Evolutionary conservation across 2,329 filamentous ascomycete genomes (phyloP).

Genomic region (Calonectria pseudoturangicola): DNA sequence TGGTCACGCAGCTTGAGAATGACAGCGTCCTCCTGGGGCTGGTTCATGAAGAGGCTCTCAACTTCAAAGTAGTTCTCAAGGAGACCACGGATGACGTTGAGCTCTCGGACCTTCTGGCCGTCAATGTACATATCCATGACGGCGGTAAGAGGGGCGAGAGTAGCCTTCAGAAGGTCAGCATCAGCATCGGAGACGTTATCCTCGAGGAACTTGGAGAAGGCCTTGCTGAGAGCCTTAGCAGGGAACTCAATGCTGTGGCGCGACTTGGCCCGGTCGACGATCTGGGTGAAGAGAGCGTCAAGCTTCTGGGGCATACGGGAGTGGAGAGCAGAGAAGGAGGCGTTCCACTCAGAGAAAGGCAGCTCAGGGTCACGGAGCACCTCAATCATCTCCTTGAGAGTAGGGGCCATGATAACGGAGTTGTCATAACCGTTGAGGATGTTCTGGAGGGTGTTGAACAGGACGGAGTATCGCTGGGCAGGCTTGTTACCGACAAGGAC

Average conservation of each 20-base stretch:
- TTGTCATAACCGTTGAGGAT: conserved; percentile 97
- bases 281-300: conserved; percentile 86
- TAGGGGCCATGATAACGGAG: conserved; percentile 93
- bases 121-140: conserved; percentile 89
- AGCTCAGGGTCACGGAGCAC: conserved; percentile 93
- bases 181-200: conserved; percentile 86
- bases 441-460: conserved; percentile 86
- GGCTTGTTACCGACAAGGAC: conserved; percentile 94
- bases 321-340: conserved; percentile 97
- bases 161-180: conserved; percentile 81
- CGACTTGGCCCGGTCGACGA: conserved; percentile 87
- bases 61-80: conserved; percentile 88
- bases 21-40: conserved; percentile 94
- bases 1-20: conserved; percentile 95
- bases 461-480: conserved; percentile 87
- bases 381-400: conserved; percentile 90
- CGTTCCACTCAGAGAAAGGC: conserved; percentile 96
- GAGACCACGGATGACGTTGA: conserved; percentile 86
- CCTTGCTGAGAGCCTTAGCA: conserved; percentile 89
- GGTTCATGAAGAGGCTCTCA: conserved; percentile 90
- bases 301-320: conserved; percentile 97
- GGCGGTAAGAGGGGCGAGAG: conserved; percentile 83
- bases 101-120: conserved; percentile 93
- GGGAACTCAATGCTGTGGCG: conserved; percentile 89
- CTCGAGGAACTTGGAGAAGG: conserved; percentile 90